Base-by-base conservation (phyloP, 2,329 filamentous ascomycete species). In the Sporothrix pseudoabietina region DNA sequence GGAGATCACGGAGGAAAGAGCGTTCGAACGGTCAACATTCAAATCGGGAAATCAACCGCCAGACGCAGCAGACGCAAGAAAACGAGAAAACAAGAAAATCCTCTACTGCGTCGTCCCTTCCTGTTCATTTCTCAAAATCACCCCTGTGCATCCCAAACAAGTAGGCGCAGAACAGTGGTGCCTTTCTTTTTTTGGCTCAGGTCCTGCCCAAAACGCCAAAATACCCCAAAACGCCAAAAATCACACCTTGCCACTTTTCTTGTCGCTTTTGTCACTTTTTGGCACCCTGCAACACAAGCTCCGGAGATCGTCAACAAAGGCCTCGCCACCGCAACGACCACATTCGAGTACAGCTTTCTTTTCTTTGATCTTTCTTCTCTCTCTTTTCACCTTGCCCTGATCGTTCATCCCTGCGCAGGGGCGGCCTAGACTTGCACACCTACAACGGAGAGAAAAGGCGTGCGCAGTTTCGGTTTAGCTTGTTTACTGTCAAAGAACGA, bases 341-440 rank as follows among this genome's bases (percentile, higher is more conserved):
- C 22, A 39, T 39, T 47, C 30, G 8, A 47, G n/a, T 39, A 16
- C 61, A 19, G n/a, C 32, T 44, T 3, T 3, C 5, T 3, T 12
- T 44, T 8, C 41, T 44, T 44, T 44, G 41, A 6, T 44, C 35
- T 35, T 8, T 7, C 8, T 32, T 44, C 26, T 16, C 5, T 9
- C 19, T 14, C 10, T 6, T 6, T 16, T 47, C 22, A 10, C 39
- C 12, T 41, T 66, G 39, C 39, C 39, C 61, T 66, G 61, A 66
- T 66, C 61, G 61, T 47, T 19, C 39, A 66, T 66, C 61, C 61
- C 61, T 66, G 61, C 22, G 61, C 61, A 66, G 61, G 39, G 39
- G n/a, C 22, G 10, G 61, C 39, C 61, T 66, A 66, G 39, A 44
- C 59, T 9, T 32, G 16, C 57, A 65, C 59, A 65, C n/a, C 39